Evolutionary conservation across 305 asterid genomes (phyloP).

Genomic region (Coffea humblotiana): DNA sequence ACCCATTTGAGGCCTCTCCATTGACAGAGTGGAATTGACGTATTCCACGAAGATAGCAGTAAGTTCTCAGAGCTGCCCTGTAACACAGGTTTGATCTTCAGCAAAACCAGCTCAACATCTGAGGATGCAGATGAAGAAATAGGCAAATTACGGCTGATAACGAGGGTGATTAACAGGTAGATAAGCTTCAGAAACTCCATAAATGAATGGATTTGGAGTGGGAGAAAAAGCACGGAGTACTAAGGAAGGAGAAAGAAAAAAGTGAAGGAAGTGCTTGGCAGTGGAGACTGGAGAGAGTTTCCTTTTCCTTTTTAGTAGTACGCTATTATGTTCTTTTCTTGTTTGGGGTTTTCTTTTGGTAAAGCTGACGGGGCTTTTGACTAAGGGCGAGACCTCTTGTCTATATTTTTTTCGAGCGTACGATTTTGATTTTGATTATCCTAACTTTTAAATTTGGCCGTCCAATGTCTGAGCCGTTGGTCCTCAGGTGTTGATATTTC

Average conservation of each 20-base stretch:
- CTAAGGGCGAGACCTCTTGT: constrained; percentile 16
- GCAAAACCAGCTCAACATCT: constrained; percentile 67
- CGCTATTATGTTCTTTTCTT: neutral
- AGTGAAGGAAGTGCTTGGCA: constrained; percentile 1
- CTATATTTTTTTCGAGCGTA: neutral
- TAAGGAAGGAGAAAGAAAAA: constrained; percentile 2
- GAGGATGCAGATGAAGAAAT: constrained; percentile 42
- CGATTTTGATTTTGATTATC: constrained; percentile 11
- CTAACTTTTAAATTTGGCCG: constrained; percentile 11
- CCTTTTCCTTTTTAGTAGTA: too few species aligned
- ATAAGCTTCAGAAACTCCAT: constrained; percentile 21
- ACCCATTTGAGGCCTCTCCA: constrained; percentile 92
- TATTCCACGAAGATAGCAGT: constrained; percentile 72
- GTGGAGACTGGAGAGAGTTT: constrained; percentile 6
- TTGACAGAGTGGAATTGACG: constrained; percentile 77
- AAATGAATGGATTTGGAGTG: constrained; percentile 25
- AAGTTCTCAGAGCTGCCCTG: constrained; percentile 67
- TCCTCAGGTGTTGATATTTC: neutral
- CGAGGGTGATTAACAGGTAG: constrained; percentile 6
- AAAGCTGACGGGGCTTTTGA: constrained; percentile 47
- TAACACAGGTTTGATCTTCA: constrained; percentile 68
- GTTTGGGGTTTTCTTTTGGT: constrained; percentile 43
- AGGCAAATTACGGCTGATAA: constrained; percentile 11
- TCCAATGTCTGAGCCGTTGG: neutral
- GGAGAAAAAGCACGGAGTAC: constrained; percentile 15